A percentile compares a stretch with the other conserved stretches of the same genome.
Conservation (phyloP, 1,284 basidiomycete genomes). For the Ceratobasidium sp. region DNA sequence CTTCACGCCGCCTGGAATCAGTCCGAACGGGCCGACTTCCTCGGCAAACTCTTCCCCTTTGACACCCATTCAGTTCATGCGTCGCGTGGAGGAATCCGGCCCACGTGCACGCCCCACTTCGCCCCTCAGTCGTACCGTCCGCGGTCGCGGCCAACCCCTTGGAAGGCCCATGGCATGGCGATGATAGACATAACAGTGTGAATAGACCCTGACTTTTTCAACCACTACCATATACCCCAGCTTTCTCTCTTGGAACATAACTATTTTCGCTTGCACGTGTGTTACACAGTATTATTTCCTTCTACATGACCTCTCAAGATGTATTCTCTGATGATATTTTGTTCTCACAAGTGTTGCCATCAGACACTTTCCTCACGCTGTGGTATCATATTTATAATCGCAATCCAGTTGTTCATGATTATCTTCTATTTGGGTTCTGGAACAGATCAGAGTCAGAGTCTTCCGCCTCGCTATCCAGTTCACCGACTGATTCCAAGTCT, state of each 20-base stretch:
- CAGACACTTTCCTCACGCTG: conserved; percentile 15
- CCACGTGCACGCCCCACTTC: conserved; percentile 28
- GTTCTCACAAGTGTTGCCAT: not conserved
- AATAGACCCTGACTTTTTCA: conserved; percentile 12
- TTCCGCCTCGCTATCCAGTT: not conserved
- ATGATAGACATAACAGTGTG: conserved; percentile 9
- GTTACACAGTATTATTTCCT: conserved; percentile 20
- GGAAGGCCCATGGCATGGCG: conserved; percentile 17
- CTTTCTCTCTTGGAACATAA: conserved; percentile 16
- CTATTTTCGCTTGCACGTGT: conserved; percentile 8
- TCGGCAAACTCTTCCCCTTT: conserved; percentile 61
- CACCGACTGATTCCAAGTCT: not conserved
- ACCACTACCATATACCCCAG: conserved; percentile 13
- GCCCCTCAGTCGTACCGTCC: conserved; percentile 28
- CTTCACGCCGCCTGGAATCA: conserved; percentile 52
- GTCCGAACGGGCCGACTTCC: conserved; percentile 53
- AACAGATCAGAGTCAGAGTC: conserved; percentile 24
- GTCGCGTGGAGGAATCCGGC: conserved; percentile 54
- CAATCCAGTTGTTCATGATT: conserved; percentile 11
- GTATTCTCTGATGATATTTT: conserved; percentile 26
- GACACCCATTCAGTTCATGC: conserved; percentile 63
- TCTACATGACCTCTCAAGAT: conserved; percentile 23
- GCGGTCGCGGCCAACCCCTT: conserved; percentile 22
- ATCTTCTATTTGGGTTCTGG: conserved; percentile 23
- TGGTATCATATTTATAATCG: conserved; percentile 17